Conservation (phyloP, 1,139 yeast species). For the Taiozyma sp. region DNA sequence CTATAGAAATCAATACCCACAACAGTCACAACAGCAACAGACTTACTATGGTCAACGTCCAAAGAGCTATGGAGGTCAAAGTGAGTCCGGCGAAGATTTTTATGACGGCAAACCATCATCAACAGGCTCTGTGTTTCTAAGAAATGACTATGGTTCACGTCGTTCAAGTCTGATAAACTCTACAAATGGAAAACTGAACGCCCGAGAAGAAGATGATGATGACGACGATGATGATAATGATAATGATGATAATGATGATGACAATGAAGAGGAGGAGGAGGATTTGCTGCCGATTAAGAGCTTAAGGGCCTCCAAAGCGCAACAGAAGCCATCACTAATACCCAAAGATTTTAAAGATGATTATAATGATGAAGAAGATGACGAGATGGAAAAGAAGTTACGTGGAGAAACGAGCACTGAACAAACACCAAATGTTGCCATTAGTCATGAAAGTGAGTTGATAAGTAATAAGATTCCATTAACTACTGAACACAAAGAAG, state of each 20-base stretch:
- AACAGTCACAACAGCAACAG: neutral
- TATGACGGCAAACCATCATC: neutral
- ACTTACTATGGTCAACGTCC: neutral
- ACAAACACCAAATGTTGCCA: neutral
- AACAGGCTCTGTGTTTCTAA: neutral
- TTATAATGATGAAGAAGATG: conserved; percentile 21
- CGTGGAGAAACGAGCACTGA: conserved; percentile 1
- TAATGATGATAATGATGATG: neutral
- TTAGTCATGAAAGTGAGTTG: conserved; percentile 1
- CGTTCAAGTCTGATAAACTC: neutral
- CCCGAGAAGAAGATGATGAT: neutral
- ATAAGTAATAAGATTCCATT: conserved; percentile 14
- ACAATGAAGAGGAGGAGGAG: neutral
- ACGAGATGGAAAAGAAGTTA: conserved; percentile 9
- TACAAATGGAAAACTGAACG: neutral
- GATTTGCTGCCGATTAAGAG: neutral
- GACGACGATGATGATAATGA: neutral
- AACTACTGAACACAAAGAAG: conserved; percentile 17
- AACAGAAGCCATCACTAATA: conserved; percentile 19
- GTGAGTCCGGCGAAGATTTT: neutral
- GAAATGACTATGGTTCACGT: neutral
- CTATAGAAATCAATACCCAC: neutral
- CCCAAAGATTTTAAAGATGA: conserved; percentile 22
- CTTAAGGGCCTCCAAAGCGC: neutral
- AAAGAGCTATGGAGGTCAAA: neutral